Conservation (phyloP, 2,329 filamentous ascomycete genomes). For the Phyllosticta citribraziliensis region DNA sequence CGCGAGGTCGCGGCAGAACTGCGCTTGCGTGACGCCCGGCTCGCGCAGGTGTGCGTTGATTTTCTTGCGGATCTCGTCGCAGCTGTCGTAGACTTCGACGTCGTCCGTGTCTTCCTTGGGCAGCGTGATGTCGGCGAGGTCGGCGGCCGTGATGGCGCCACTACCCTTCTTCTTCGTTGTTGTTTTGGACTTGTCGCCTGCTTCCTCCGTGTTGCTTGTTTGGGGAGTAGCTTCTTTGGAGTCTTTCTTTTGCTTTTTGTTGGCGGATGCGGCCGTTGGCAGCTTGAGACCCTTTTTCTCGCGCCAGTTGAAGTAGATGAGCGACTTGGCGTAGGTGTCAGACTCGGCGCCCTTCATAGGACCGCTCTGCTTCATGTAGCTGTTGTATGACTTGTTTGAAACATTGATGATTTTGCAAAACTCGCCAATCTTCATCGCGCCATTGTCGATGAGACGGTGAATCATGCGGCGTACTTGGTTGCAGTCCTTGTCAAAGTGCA, state of each 20-base stretch:
- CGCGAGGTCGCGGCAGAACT: conserved; percentile 41
- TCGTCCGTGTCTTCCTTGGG: conserved; percentile 37
- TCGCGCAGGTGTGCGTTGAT: conserved; percentile 42
- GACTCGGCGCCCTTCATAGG: conserved; percentile 24
- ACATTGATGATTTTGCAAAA: conserved; percentile 33
- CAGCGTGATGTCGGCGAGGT: conserved; percentile 36
- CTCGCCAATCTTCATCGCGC: conserved; percentile 36
- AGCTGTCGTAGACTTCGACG: conserved; percentile 46
- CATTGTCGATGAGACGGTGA: conserved; percentile 30
- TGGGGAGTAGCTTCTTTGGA: conserved; percentile 12
- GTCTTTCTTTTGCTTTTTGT: conserved; percentile 22
- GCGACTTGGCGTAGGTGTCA: conserved; percentile 20
- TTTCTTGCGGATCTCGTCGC: conserved; percentile 49
- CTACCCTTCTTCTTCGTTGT: conserved; percentile 14
- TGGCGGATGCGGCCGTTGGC: neutral
- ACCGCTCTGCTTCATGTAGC: conserved; percentile 43
- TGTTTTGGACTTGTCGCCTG: neutral
- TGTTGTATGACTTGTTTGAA: conserved; percentile 26
- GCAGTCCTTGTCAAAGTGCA: conserved; percentile 3
- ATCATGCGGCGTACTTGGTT: conserved; percentile 34
- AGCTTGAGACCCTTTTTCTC: conserved; percentile 39
- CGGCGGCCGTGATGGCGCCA: conserved; percentile 11
- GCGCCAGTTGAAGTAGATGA: conserved; percentile 40
- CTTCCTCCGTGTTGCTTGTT: conserved; percentile 14
- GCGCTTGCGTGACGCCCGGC: conserved; percentile 41